Conservation (phyloP, 805 yeast genomes). For the Ogataea sp. region DNA sequence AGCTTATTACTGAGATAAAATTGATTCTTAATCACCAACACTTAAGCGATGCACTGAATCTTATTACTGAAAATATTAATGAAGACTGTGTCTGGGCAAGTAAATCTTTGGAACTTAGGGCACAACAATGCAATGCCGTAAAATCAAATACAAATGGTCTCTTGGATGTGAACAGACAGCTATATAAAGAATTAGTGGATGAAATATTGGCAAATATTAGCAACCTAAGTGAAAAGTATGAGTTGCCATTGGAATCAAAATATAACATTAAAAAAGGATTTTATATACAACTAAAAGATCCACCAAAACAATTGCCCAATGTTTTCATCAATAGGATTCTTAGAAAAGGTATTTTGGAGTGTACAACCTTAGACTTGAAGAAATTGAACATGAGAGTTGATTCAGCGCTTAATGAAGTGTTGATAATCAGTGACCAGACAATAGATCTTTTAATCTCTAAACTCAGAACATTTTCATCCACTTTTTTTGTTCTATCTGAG, state of each 20-base stretch:
- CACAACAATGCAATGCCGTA: conserved; percentile 37
- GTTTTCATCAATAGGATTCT: conserved; percentile 24
- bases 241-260: conserved; percentile 20
- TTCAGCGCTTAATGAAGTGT: conserved; percentile 32
- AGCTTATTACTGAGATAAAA: conserved; percentile 16
- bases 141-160: conserved; percentile 37
- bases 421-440: conserved; percentile 32
- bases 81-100: conserved; percentile 36
- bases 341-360: conserved; percentile 26
- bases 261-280: conserved; percentile 32
- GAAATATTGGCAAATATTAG: conserved; percentile 25
- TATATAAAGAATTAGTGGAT: conserved; percentile 29
- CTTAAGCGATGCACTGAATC: conserved; percentile 12
- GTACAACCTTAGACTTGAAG: conserved; percentile 30
- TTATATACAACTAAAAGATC: conserved; percentile 22
- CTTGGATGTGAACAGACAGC: conserved; percentile 34
- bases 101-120: conserved; percentile 30
- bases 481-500: conserved; percentile 34
- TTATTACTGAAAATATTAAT: conserved; percentile 28
- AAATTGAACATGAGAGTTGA: conserved; percentile 32
- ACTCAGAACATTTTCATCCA: conserved; percentile 22
- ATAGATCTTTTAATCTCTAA: conserved; percentile 23
- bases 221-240: conserved; percentile 14
- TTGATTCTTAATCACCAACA: conserved; percentile 20
- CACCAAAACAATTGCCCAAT: conserved; percentile 12